Conservation (phyloP, 2,329 filamentous ascomycete species). For the Pseudogymnoascus sp. region DNA sequence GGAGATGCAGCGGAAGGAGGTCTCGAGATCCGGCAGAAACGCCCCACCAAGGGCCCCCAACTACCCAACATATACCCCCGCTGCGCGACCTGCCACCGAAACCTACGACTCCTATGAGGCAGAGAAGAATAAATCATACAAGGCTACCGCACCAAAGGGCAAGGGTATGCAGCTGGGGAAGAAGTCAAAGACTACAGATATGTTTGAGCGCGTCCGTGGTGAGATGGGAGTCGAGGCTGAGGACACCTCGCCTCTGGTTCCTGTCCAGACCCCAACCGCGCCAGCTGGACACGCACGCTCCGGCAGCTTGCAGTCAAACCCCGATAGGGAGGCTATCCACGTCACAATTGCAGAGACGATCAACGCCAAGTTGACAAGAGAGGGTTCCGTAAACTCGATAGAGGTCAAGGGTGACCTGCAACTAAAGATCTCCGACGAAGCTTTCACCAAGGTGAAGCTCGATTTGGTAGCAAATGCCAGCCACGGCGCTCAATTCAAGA, state of each 20-base stretch:
- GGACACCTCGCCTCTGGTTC: conserved; percentile 60
- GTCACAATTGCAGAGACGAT: conserved; percentile 86
- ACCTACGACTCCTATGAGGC: conserved; percentile 93
- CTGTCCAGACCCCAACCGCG: conserved; percentile 38
- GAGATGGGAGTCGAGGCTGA: conserved; percentile 85
- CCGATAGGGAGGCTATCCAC: conserved; percentile 78
- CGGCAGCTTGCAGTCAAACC: conserved; percentile 54
- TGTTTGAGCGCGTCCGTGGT: conserved; percentile 90
- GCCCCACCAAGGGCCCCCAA: conserved; percentile 64
- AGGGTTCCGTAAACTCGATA: conserved; percentile 78
- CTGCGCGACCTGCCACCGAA: conserved; percentile 63
- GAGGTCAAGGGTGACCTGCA: conserved; percentile 88
- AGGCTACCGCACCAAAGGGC: conserved; percentile 63
- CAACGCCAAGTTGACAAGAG: conserved; percentile 76
- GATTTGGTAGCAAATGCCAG: conserved; percentile 67
- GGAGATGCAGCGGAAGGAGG: conserved; percentile 97
- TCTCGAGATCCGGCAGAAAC: conserved; percentile 65
- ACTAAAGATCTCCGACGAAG: conserved; percentile 79
- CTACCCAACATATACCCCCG: conserved; percentile 84
- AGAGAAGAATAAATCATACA: conserved; percentile 88
- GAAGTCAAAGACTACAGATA: conserved; percentile 95
- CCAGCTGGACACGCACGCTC: conserved; percentile 44
- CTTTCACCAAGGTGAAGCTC: conserved; percentile 86
- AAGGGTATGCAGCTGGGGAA: conserved; percentile 99
- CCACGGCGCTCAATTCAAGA: conserved; percentile 83